These are phyloP conservation scores for Acrodontium crateriforme DNA, from an alignment of 2,329 filamentous ascomycete genomes.

Conservation along the genomic window DNA sequence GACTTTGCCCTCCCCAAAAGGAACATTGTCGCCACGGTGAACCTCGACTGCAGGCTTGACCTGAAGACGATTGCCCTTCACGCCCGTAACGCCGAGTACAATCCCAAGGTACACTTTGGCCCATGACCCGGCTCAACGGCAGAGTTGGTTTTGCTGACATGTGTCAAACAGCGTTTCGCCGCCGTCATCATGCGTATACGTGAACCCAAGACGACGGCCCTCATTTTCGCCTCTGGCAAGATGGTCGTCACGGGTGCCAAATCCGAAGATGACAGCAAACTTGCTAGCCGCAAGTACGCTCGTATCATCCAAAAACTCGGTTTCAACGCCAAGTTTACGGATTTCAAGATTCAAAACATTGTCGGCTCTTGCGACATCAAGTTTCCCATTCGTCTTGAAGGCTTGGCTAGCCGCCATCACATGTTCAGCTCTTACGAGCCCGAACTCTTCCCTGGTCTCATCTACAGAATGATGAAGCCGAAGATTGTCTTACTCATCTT, in stretches of 20 bases:
- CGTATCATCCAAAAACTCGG: constrained; percentile 99
- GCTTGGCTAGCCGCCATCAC: constrained; percentile 91
- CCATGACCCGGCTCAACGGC: constrained; percentile 19
- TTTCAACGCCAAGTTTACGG: constrained; percentile 98
- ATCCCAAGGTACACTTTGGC: constrained; percentile 63
- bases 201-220: constrained; percentile 92
- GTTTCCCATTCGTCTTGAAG: constrained; percentile 94
- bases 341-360: constrained; percentile 99
- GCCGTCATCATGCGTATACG: constrained; percentile 99
- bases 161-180: constrained; percentile 75
- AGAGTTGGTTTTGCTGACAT: constrained; percentile 6
- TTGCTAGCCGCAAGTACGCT: constrained; percentile 93
- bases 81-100: constrained; percentile 96
- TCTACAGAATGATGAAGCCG: constrained; percentile 99
- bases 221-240: constrained; percentile 97
- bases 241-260: constrained; percentile 99
- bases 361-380: constrained; percentile 98
- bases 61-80: constrained; percentile 98
- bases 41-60: constrained; percentile 65
- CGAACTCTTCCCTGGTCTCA: constrained; percentile 95
- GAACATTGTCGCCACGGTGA: constrained; percentile 98
- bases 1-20: constrained; percentile 41
- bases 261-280: constrained; percentile 93
- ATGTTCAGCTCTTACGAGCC: constrained; percentile 99
- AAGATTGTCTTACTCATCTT: constrained; percentile 98